Conservation (phyloP, 1,284 basidiomycete species). For the Ceratorhiza oryzae-sativae region DNA sequence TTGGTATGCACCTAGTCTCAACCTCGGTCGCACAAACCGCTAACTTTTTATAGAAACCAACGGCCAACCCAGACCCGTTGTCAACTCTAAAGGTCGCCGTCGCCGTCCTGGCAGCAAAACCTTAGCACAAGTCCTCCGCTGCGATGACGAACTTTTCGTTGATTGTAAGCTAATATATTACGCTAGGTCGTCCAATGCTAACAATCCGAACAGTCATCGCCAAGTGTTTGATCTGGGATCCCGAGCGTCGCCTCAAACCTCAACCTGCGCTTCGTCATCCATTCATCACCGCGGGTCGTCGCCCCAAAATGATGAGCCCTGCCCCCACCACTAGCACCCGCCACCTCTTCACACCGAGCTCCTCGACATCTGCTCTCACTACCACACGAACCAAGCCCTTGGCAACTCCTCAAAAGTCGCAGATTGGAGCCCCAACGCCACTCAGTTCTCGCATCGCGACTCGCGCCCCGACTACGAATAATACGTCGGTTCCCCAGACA, state of each 20-base stretch:
- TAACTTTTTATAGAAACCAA: slow-evolving; percentile 73
- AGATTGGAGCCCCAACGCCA: slow-evolving; percentile 84
- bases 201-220: slow-evolving; percentile 67
- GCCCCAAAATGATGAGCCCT: slow-evolving; percentile 57
- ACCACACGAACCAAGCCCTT: slow-evolving; percentile 51
- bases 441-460: slow-evolving; percentile 70
- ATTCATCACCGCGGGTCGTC: slow-evolving; percentile 71
- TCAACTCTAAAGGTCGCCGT: slow-evolving; percentile 95
- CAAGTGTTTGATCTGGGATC: slow-evolving; percentile 98
- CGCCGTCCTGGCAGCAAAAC: slow-evolving; percentile 91
- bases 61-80: slow-evolving; percentile 88
- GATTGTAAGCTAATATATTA: slow-evolving; percentile 60
- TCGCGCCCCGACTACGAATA: slow-evolving; percentile 61
- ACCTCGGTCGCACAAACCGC: background rate
- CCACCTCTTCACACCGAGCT: slow-evolving; percentile 62
- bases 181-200: slow-evolving; percentile 54
- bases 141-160: slow-evolving; percentile 87
- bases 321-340: slow-evolving; percentile 58
- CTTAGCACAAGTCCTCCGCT: slow-evolving; percentile 85
- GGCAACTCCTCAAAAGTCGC: slow-evolving; percentile 84
- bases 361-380: slow-evolving; percentile 55
- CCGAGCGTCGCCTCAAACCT: slow-evolving; percentile 93
- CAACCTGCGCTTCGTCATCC: slow-evolving; percentile 92
- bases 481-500: slow-evolving; percentile 32
- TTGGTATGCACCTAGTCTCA: slow-evolving; percentile 66